These are phyloP conservation scores for Royoungia palumana DNA, from an alignment of 768 basidiomycete genomes.

Conservation along the genomic window DNA sequence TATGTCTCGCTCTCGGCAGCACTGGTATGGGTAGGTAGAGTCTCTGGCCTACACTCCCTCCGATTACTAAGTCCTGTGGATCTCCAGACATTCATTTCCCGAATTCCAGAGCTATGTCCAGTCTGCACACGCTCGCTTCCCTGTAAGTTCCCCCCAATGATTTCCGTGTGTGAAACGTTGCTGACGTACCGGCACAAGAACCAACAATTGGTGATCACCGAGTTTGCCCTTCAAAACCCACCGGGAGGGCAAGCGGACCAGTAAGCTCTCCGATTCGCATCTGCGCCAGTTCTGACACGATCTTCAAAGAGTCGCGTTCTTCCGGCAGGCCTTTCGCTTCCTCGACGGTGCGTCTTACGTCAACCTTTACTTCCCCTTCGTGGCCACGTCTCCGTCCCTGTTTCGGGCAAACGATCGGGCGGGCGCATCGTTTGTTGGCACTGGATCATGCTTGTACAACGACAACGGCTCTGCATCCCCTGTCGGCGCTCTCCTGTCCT, in stretches of 20 bases:
- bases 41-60: neutral
- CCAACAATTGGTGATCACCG: constrained; percentile 27
- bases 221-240: constrained; percentile 33
- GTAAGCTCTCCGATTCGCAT: constrained; percentile 14
- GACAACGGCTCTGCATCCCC: constrained; percentile 17
- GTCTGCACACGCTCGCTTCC: constrained; percentile 27
- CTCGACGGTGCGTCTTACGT: constrained; percentile 31
- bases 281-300: neutral
- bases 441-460: constrained; percentile 21
- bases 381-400: constrained; percentile 30
- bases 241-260: constrained; percentile 29
- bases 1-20: no score
- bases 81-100: constrained; percentile 21
- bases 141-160: constrained; percentile 12
- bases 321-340: constrained; percentile 33
- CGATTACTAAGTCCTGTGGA: neutral
- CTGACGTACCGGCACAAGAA: constrained; percentile 15
- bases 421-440: constrained; percentile 19
- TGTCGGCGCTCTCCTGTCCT: constrained; percentile 24
- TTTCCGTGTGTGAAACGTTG: neutral
- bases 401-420: constrained; percentile 17
- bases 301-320: constrained; percentile 29
- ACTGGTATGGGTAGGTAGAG: neutral
- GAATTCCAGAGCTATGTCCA: constrained; percentile 9
- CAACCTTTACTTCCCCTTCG: constrained; percentile 36